Percentiles rank a stretch among this genome's conserved stretches.
phyloP scores from a whole-genome alignment of 2,329 filamentous ascomycete genomes.

The Monilinia fructigena region DNA sequence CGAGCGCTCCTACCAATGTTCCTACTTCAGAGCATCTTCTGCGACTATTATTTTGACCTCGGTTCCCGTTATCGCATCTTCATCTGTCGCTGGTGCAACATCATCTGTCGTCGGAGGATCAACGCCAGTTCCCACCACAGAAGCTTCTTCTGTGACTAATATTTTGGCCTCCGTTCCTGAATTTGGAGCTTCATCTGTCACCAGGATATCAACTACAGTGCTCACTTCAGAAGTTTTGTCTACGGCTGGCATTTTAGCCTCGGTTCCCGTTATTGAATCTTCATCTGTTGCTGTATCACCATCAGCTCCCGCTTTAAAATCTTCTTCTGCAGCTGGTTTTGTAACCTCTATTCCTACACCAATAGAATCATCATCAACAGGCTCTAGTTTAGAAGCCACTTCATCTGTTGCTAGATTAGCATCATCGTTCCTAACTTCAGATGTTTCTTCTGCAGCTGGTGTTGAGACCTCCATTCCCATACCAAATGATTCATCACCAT shows the following conservation, averaged over 20 bases:
- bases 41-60: neutral
- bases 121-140: too few relatives aligned
- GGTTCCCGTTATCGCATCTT: neutral
- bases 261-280: neutral
- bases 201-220: too few relatives aligned
- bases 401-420: too few relatives aligned
- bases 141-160: neutral
- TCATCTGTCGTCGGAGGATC: neutral
- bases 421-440: neutral
- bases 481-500: neutral
- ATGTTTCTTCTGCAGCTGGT: neutral
- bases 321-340: neutral
- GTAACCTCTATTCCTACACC: neutral
- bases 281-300: too few relatives aligned
- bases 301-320: neutral
- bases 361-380: too few relatives aligned
- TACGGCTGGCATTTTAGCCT: neutral
- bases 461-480: too few relatives aligned
- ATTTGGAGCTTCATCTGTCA: neutral
- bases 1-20: slow-evolving; percentile 7
- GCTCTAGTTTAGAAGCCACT: too few relatives aligned
- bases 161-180: neutral
- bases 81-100: too few relatives aligned
- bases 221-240: neutral
- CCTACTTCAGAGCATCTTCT: neutral